phyloP scores from a whole-genome alignment of 352 stramenopile genomes.

The Pythium rhizo-oryzae region DNA sequence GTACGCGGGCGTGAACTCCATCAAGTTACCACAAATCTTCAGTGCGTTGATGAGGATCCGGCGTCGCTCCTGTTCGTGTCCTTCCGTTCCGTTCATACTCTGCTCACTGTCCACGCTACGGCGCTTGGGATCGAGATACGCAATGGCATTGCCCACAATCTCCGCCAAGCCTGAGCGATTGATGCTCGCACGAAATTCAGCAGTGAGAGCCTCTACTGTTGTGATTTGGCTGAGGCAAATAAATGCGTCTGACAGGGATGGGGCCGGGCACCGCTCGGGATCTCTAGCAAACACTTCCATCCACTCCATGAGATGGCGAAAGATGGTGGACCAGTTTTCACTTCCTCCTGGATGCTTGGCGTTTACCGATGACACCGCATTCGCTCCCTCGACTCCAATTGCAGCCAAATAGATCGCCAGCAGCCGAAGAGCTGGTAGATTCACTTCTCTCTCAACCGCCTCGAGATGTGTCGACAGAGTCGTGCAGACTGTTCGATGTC shows the following conservation, averaged over 20 bases:
- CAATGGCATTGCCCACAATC: slow-evolving; percentile 41
- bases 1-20: slow-evolving; percentile 41
- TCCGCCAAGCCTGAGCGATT: slow-evolving; percentile 49
- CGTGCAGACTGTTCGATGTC: slow-evolving; percentile 42
- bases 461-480: slow-evolving; percentile 46
- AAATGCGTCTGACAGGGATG: slow-evolving; percentile 46
- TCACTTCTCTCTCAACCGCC: slow-evolving; percentile 51
- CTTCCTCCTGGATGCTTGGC: not conserved
- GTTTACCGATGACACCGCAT: not conserved
- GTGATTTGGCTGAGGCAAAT: slow-evolving; percentile 45
- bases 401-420: slow-evolving; percentile 44
- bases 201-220: slow-evolving; percentile 26
- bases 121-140: slow-evolving; percentile 39
- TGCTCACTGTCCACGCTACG: not conserved
- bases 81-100: not conserved
- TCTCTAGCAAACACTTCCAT: slow-evolving; percentile 72
- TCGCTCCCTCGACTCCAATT: not conserved
- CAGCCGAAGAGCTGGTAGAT: slow-evolving; percentile 45
- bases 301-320: slow-evolving; percentile 67
- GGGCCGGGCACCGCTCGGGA: slow-evolving; percentile 32
- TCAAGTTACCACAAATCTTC: slow-evolving; percentile 46
- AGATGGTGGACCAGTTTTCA: slow-evolving; percentile 48
- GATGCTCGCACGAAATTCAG: slow-evolving; percentile 36
- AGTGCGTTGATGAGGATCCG: slow-evolving; percentile 42
- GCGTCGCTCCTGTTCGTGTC: not conserved